Evolutionary conservation across 176 grass and related monocot species (phyloP).

Genomic region (Raddia guianensis): DNA sequence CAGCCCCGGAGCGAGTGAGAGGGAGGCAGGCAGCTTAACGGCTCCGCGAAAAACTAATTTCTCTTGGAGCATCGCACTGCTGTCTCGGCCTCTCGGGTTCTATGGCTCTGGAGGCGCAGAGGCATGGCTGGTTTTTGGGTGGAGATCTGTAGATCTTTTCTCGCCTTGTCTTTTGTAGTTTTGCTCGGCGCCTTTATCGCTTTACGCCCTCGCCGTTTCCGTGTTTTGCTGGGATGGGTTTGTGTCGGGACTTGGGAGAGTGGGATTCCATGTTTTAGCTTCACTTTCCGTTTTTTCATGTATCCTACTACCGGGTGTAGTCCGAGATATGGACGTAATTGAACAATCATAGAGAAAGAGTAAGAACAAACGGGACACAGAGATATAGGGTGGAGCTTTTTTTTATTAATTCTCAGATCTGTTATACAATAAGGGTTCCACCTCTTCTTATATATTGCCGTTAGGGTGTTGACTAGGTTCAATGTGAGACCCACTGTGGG

Average conservation of each 20-base stretch:
- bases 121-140: neutral
- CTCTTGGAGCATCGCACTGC: neutral
- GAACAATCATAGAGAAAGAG: too few relatives aligned
- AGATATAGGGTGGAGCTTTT: too few relatives aligned
- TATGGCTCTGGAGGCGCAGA: neutral
- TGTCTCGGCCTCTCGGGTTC: neutral
- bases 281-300: too few relatives aligned
- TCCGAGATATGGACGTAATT: too few relatives aligned
- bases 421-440: too few relatives aligned
- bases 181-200: neutral
- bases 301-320: too few relatives aligned
- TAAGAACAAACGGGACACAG: too few relatives aligned
- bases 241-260: neutral
- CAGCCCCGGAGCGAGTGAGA: neutral
- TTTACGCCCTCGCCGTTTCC: conserved; percentile 32
- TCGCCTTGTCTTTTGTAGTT: neutral
- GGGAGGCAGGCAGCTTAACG: conserved; percentile 26
- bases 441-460: too few relatives aligned
- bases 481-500: too few relatives aligned
- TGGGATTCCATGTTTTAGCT: too few relatives aligned
- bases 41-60: conserved; percentile 14
- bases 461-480: too few relatives aligned
- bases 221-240: conserved; percentile 25
- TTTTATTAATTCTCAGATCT: too few relatives aligned
- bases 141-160: conserved; percentile 28